Evolutionary conservation across 1,284 basidiomycete species (phyloP), one percentile per base, ranked within the genome.

Genomic region (Ustilago esculenta): DNA sequence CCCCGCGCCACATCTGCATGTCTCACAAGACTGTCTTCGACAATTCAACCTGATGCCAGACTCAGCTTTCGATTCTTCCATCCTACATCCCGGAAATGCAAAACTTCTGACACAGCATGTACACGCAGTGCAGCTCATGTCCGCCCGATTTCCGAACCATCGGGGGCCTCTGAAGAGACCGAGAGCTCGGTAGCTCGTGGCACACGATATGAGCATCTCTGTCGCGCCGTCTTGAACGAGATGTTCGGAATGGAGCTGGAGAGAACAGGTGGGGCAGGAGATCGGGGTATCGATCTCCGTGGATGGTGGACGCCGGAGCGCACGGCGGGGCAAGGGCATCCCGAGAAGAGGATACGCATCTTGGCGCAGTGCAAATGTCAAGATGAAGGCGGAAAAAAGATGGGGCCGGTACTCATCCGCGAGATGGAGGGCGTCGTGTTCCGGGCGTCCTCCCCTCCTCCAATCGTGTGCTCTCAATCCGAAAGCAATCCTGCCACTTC

Each of bases 261-360:
- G 14, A 75, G 80, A 11, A 88, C 93, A 15, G 93, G 93, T 1
- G 92, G 93, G 15, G 87, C 85, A 61, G 86, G 87, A 14, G 93
- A 95, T 81, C 90, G 91, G 8, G 93, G 93, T 0, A 84, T 95
- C 40, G 93, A 96, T 82, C 84, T 95, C n/a, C 83, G 89, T 40
- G 93, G 93, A 2, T 94, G 91, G 91, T 95, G 93, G 93, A 91
- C 89, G 15, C 34, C 45, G 14, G 42, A 50, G 21, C 17, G 79
- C 27, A 85, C 27, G 12, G 27, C 27, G 12, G 27, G 12, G 6
- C 27, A 29, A 12, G 7, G 12, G 27, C 27, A 29, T 29, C 27
- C 27, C 12, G 27, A 90, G 0, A 72, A 12, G 18, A 17, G 53
- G 7, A 45, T 92, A 1, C 88, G 92, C 30, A 86, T 95, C n/a